phyloP scores from a whole-genome alignment of 2,329 filamentous ascomycete genomes.

The Neoascochyta sp. region DNA sequence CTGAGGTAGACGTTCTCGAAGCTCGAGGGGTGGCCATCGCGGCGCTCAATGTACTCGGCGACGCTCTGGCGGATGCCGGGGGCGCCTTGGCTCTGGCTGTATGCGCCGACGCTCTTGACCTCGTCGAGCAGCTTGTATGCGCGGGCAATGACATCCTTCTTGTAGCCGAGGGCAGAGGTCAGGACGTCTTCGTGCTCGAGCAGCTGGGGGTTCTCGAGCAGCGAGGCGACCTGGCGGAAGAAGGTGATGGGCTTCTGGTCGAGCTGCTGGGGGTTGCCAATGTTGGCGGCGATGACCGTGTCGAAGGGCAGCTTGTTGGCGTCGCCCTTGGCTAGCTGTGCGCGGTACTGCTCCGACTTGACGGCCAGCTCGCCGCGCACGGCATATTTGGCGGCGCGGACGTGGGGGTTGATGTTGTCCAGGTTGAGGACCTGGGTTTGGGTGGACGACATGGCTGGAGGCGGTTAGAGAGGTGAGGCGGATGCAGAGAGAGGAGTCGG shows the following conservation, averaged over 20 bases:
- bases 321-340: conserved; percentile 59
- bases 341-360: conserved; percentile 86
- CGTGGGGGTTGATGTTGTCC: conserved; percentile 88
- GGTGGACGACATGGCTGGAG: conserved; percentile 41
- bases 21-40: conserved; percentile 84
- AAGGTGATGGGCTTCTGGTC: conserved; percentile 99
- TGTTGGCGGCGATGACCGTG: conserved; percentile 93
- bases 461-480: neutral
- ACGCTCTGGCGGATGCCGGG: conserved; percentile 84
- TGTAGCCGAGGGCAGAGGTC: conserved; percentile 72
- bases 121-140: conserved; percentile 76
- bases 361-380: conserved; percentile 94
- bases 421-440: conserved; percentile 56
- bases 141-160: conserved; percentile 81
- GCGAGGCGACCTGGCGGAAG: conserved; percentile 92
- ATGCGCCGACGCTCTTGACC: conserved; percentile 89
- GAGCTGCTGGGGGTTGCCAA: conserved; percentile 97
- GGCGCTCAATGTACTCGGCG: conserved; percentile 86
- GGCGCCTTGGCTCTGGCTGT: conserved; percentile 89
- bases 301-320: conserved; percentile 73
- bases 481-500: neutral
- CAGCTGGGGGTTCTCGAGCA: conserved; percentile 84
- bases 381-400: conserved; percentile 87
- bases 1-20: conserved; percentile 83
- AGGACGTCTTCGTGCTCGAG: conserved; percentile 81